A percentile compares a stretch with the other conserved stretches of the same genome.
Evolutionary conservation across 345 rosid genomes (phyloP).

Genomic region (Microthlaspi erraticum): DNA sequence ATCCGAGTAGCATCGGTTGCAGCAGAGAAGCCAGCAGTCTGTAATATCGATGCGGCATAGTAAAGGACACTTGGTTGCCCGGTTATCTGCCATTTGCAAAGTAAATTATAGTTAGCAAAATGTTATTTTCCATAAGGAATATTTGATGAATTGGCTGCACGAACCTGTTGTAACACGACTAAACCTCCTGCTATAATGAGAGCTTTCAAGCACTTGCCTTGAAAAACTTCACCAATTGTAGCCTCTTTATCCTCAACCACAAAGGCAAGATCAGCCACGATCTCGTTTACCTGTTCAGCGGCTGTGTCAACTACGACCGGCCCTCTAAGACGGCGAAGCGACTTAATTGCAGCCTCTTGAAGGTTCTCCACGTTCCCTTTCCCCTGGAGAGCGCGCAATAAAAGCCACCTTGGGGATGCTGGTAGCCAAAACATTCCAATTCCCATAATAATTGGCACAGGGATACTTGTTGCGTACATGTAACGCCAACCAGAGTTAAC

Average conservation of each 20-base stretch:
- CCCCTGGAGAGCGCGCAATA: conserved; percentile 75
- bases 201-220: conserved; percentile 92
- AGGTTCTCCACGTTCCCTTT: conserved; percentile 70
- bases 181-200: conserved; percentile 83
- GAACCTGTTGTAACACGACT: conserved; percentile 97
- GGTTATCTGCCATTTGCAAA: conserved; percentile 64
- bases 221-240: conserved; percentile 65
- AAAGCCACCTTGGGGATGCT: conserved; percentile 94
- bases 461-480: conserved; percentile 84
- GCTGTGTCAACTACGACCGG: conserved; percentile 70
- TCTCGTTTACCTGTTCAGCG: conserved; percentile 72
- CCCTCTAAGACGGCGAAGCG: conserved; percentile 82
- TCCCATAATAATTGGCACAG: conserved; percentile 87
- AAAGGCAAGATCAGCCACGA: conserved; percentile 67
- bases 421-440: conserved; percentile 97
- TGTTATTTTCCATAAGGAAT: background rate
- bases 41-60: conserved; percentile 88
- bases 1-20: conserved; percentile 97
- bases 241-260: conserved; percentile 75
- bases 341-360: conserved; percentile 64
- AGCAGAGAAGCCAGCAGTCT: conserved; percentile 97
- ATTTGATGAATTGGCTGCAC: conserved; percentile 24
- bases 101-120: background rate
- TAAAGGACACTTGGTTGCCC: conserved; percentile 99
- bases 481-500: conserved; percentile 91